Percentiles rank a stretch among this genome's conserved stretches.
Conservation (phyloP, 176 grass and related monocot species). For the Eremochloa ophiuroides region DNA sequence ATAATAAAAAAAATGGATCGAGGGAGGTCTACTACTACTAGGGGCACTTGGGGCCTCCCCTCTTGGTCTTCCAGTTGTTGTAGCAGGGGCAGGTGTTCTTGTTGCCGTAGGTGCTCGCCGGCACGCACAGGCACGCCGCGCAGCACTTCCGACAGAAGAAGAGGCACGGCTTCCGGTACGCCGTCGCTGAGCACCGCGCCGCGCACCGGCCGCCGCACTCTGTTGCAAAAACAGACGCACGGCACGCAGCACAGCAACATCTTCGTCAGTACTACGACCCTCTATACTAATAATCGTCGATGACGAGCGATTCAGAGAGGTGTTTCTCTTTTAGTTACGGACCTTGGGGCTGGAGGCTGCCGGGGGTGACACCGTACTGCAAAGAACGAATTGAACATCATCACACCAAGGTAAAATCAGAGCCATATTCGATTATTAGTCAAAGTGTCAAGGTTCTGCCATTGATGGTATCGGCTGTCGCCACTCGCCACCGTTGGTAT, state of each 20-base stretch:
- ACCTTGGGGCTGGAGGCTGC: slow-evolving; percentile 61
- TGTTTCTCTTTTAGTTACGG: not conserved
- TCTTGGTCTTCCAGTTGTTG: slow-evolving; percentile 78
- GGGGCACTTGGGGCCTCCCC: slow-evolving; percentile 72
- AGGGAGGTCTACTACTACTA: not conserved
- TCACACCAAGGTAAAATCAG: not conserved
- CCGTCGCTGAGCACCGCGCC: slow-evolving; percentile 51
- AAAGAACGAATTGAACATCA: not conserved
- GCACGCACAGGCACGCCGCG: slow-evolving; percentile 59
- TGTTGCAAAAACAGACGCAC: not conserved
- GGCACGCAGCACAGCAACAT: not conserved
- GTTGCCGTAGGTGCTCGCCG: slow-evolving; percentile 65
- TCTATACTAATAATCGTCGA: not conserved
- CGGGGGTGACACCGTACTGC: slow-evolving; percentile 56
- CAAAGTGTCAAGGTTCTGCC: not conserved
- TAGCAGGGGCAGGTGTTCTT: slow-evolving; percentile 73
- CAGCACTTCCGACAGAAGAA: slow-evolving; percentile 83
- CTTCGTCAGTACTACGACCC: too few species aligned
- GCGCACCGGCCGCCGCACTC: slow-evolving; percentile 43
- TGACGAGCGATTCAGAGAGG: not conserved
- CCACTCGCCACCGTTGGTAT: not conserved
- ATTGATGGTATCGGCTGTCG: not conserved
- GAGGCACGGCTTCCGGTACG: slow-evolving; percentile 83
- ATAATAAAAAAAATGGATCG: not conserved
- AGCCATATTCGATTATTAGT: not conserved